Base-by-base conservation (phyloP, 2,329 filamentous ascomycete species). In the Pleurostoma richardsiae region DNA sequence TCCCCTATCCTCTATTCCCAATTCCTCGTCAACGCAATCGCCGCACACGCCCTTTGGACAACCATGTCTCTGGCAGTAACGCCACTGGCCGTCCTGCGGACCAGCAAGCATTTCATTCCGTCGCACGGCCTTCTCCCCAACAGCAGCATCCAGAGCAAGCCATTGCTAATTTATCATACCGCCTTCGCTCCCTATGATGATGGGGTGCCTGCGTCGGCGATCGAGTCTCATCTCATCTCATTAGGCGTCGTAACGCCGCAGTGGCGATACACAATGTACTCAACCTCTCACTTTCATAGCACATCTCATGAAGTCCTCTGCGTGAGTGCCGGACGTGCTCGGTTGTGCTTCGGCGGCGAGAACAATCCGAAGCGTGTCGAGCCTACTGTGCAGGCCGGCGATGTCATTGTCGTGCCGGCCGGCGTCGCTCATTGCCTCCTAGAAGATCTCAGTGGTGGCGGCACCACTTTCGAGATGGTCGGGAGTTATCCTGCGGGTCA, bases 211-310 rank as follows among this genome's bases (percentile, higher is more conserved):
- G 65, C 80, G 4, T 68, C 72, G 3, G 58, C 68, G 2, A 76
- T 86, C 42, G 78, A 85, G 56, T 58, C 69, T 0, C 82, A 83
- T 52, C 70, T 88, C 5, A 58, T 59, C 5, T 56, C 61, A 4
- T 60, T 79, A 11, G 75, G 72, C 6, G 77, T 80, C 31, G 82
- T 85, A 3, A 58, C 56, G 2, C 82, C 85, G 0, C 79, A 84
- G 57, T 87, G 83, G 84, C 72, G 79, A 29, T 86, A 82, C 63
- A 81, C 80, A 11, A 88, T 88, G 83, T 88, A 84, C 61, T 63
- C 60, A 33, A 76, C 73, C 5, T 80, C 76, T 1, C 84, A 88
- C 63, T 88, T 84, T 61, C 84, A 88, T 65, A 80, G 72, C 55
- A 86, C 76, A 0, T 75, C 79, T 0, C 83, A 88, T 59, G 83